A percentile compares a stretch with the other conserved stretches of the same genome.
Evolutionary conservation across 73 alveolate genomes (phyloP).

Genomic region (Paramecium octaurelia): DNA sequence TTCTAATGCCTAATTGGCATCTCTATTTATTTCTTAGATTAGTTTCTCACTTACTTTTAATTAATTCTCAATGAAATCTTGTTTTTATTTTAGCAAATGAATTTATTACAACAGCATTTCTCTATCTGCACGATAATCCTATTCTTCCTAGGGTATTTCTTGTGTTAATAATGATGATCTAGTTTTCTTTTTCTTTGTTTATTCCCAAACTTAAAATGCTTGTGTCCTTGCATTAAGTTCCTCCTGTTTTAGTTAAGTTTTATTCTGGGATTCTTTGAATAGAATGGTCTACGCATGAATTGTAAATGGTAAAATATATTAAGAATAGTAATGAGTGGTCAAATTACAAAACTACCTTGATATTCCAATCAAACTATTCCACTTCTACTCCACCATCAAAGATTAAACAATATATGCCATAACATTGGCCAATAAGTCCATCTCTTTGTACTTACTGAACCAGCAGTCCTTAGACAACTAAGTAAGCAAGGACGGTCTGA

Average conservation of each 20-base stretch:
- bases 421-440: conserved; percentile 77
- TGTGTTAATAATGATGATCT: conserved; percentile 94
- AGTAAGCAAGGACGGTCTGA: background rate
- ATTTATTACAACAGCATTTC: conserved; percentile 81
- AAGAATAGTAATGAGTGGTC: conserved; percentile 80
- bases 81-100: conserved; percentile 78
- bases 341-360: conserved; percentile 76
- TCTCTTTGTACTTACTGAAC: conserved; percentile 60
- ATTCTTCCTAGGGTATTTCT: conserved; percentile 94
- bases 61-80: conserved; percentile 81
- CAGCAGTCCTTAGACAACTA: conserved; percentile 42
- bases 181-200: conserved; percentile 88
- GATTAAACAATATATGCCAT: conserved; percentile 82
- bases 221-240: conserved; percentile 82
- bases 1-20: conserved; percentile 88
- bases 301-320: conserved; percentile 84
- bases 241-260: conserved; percentile 72
- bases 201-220: conserved; percentile 89
- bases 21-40: conserved; percentile 81
- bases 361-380: conserved; percentile 92
- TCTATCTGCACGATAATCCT: conserved; percentile 87
- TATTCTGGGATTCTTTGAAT: conserved; percentile 76
- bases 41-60: conserved; percentile 78
- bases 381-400: conserved; percentile 88
- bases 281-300: conserved; percentile 91